Percentiles rank a stretch among this genome's conserved stretches.
Conservation (phyloP, 306 rosid species). For the Quercus parvula region DNA sequence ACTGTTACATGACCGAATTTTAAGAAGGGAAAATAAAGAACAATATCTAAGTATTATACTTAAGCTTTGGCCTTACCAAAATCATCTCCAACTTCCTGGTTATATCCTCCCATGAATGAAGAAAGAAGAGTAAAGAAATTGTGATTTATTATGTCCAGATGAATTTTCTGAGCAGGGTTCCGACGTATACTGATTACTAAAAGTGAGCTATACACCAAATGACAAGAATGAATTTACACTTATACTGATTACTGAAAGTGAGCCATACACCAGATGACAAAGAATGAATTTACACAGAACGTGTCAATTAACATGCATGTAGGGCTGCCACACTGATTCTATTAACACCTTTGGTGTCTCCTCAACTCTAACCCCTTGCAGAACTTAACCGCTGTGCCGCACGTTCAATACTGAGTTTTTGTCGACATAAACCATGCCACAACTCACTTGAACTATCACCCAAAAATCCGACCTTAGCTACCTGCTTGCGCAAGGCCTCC, state of each 20-base stretch:
- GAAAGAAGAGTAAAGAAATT: too few relatives aligned
- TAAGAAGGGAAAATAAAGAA: too few relatives aligned
- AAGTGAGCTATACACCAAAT: slow-evolving; percentile 20
- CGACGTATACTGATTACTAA: neutral
- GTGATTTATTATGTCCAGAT: neutral
- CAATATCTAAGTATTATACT: too few relatives aligned
- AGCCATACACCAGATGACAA: slow-evolving; percentile 21
- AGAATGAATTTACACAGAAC: slow-evolving; percentile 8
- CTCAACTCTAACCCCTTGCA: slow-evolving; percentile 19
- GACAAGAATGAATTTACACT: slow-evolving; percentile 9
- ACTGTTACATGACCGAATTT: too few relatives aligned
- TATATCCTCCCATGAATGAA: too few relatives aligned
- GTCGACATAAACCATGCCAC: slow-evolving; percentile 69
- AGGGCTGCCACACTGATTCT: neutral
- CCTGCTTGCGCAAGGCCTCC: slow-evolving; percentile 80
- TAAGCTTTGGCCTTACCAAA: too few relatives aligned
- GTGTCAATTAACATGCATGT: slow-evolving; percentile 4
- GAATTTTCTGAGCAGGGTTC: neutral
- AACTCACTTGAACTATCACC: slow-evolving; percentile 25
- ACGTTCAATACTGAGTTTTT: slow-evolving; percentile 47
- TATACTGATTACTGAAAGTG: neutral
- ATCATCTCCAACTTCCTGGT: too few relatives aligned
- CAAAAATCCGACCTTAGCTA: slow-evolving; percentile 48
- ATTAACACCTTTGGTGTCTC: neutral
- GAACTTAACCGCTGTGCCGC: slow-evolving; percentile 49